A percentile compares a stretch with the other conserved stretches of the same genome.
Conservation (phyloP, 2,329 filamentous ascomycete species). For the Gremmenia infestans region DNA sequence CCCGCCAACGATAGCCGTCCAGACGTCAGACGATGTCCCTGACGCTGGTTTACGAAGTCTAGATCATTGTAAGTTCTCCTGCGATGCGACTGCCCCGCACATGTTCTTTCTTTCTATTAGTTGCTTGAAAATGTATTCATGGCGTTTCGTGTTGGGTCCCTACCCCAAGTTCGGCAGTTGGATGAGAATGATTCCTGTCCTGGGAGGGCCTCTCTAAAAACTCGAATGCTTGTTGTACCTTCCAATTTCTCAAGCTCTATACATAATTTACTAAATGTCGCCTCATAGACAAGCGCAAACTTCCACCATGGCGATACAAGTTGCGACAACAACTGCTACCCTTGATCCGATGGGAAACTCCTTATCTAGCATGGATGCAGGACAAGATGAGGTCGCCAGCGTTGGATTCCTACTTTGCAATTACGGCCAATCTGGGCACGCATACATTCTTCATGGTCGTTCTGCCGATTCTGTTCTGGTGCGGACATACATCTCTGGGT, state of each 20-base stretch:
- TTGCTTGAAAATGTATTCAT: too few relatives aligned
- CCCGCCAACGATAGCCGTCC: conserved; percentile 27
- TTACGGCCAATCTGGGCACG: conserved; percentile 91
- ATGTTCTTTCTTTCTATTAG: background rate
- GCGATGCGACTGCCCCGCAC: background rate
- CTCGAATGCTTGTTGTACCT: background rate
- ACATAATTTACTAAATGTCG: background rate
- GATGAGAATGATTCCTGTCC: background rate
- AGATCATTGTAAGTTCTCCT: conserved; percentile 59
- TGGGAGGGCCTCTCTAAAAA: background rate
- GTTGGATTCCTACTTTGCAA: conserved; percentile 94
- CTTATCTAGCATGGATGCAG: conserved; percentile 85
- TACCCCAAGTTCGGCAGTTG: background rate
- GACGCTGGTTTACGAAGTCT: conserved; percentile 78
- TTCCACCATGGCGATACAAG: conserved; percentile 84
- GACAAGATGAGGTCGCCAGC: conserved; percentile 71
- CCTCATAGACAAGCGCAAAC: conserved; percentile 66
- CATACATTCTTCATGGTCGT: conserved; percentile 99
- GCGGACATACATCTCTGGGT: conserved; percentile 77
- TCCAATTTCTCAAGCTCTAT: background rate
- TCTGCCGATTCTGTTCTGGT: conserved; percentile 94
- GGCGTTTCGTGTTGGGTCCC: too few relatives aligned
- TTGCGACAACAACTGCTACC: conserved; percentile 79
- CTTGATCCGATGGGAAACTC: conserved; percentile 89
- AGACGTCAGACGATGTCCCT: conserved; percentile 33